Evolutionary conservation across 2,329 filamentous ascomycete species (phyloP).

Genomic region (Ophiostoma sp.): DNA sequence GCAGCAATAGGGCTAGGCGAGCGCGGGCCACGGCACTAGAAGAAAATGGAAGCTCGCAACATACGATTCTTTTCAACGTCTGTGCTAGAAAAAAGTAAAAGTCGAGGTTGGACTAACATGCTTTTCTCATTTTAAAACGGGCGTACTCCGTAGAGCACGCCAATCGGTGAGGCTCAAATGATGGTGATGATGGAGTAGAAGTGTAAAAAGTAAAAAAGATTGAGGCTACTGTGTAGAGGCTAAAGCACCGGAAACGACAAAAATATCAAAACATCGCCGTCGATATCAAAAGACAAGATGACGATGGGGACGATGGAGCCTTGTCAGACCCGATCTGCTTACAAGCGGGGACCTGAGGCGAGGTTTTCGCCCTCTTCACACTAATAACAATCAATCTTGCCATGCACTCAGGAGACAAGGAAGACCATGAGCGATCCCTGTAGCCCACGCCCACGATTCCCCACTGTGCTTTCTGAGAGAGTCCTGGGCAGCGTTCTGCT

Average conservation of each 20-base stretch:
- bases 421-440: not conserved
- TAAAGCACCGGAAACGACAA: not conserved
- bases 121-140: not conserved
- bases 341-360: not conserved
- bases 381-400: not conserved
- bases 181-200: not conserved
- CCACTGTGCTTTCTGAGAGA: not conserved
- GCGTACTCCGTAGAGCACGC: not conserved
- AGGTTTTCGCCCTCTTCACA: not conserved
- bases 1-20: not conserved
- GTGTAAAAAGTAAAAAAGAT: not conserved
- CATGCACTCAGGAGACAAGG: not conserved
- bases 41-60: slow-evolving; percentile 6
- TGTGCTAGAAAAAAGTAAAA: not conserved
- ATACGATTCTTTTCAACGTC: not conserved
- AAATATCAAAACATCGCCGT: not conserved
- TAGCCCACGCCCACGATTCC: not conserved
- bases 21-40: slow-evolving; percentile 5
- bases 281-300: not conserved
- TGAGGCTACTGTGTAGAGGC: too few relatives aligned
- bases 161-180: not conserved
- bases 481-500: not conserved
- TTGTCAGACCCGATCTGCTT: slow-evolving; percentile 3
- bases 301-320: slow-evolving; percentile 1
- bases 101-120: not conserved